These are phyloP conservation scores for Thielaviopsis euricoi DNA, from an alignment of 2,329 filamentous ascomycete species.

Conservation along the genomic window DNA sequence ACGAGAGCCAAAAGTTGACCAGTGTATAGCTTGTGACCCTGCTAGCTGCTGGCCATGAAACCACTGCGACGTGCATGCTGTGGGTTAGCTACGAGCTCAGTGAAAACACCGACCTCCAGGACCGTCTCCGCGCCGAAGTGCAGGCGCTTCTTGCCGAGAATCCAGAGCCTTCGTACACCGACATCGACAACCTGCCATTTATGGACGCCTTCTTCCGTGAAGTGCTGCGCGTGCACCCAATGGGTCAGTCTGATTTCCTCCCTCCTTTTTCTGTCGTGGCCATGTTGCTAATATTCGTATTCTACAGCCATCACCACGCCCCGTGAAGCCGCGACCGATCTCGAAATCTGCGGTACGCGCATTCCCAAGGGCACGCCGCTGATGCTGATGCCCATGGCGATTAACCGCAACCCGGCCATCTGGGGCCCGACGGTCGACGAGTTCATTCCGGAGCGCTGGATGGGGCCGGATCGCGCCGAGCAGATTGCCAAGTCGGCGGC, in stretches of 20 bases:
- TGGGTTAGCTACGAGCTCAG: constrained; percentile 26
- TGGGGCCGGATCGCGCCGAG: constrained; percentile 14
- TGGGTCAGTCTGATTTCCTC: constrained; percentile 14
- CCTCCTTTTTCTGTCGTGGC: not conserved
- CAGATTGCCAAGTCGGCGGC: constrained; percentile 20
- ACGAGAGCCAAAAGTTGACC: constrained; percentile 12
- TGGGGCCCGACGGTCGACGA: constrained; percentile 22
- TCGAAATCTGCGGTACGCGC: constrained; percentile 19
- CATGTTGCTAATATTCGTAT: constrained; percentile 5
- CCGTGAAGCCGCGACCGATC: constrained; percentile 19
- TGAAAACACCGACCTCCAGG: constrained; percentile 21
- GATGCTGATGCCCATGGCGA: constrained; percentile 21
- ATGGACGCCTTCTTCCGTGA: constrained; percentile 28
- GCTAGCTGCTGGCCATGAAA: constrained; percentile 28
- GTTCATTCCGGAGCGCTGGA: constrained; percentile 25
- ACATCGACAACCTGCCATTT: constrained; percentile 20
- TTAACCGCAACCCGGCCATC: constrained; percentile 20
- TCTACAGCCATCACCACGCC: constrained; percentile 18
- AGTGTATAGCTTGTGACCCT: constrained; percentile 27
- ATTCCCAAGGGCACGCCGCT: constrained; percentile 23
- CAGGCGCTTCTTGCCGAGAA: constrained; percentile 13
- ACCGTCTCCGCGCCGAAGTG: constrained; percentile 24
- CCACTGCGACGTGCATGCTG: constrained; percentile 24
- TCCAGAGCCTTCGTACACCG: constrained; percentile 12
- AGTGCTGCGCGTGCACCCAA: constrained; percentile 24